Evolutionary conservation across 768 basidiomycete genomes (phyloP).

Genomic region (Peribolospora kevripleyi): DNA sequence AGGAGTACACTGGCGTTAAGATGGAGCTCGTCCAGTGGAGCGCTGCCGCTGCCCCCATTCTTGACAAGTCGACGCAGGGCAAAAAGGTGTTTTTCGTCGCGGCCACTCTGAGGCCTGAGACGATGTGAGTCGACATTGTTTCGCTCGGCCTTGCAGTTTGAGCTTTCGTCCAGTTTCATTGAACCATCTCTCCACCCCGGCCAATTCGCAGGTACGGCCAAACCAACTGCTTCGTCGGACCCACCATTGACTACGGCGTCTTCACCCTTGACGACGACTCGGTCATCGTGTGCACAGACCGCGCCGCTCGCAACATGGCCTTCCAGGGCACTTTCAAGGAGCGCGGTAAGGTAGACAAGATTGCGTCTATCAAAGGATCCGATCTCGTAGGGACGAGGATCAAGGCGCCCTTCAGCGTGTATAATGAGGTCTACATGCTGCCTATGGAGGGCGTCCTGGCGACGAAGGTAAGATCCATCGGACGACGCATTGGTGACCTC

Average conservation of each 20-base stretch:
- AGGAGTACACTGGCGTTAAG: constrained; percentile 84
- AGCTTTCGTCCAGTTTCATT: too few relatives aligned
- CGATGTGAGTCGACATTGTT: constrained; percentile 37
- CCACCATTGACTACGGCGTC: constrained; percentile 69
- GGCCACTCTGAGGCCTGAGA: constrained; percentile 85
- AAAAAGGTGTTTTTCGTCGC: constrained; percentile 81
- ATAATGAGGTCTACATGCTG: constrained; percentile 72
- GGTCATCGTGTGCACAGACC: constrained; percentile 66
- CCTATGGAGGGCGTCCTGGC: constrained; percentile 97
- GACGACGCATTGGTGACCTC: not conserved
- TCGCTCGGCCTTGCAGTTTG: not conserved
- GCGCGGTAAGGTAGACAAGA: constrained; percentile 44
- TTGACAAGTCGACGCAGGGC: constrained; percentile 17
- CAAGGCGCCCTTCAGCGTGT: constrained; percentile 57
- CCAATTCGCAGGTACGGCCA: constrained; percentile 58
- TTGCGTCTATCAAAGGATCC: constrained; percentile 53
- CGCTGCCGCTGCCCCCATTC: constrained; percentile 37
- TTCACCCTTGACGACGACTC: constrained; percentile 45
- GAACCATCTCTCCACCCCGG: not conserved
- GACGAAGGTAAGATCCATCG: constrained; percentile 39
- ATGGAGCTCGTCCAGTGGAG: constrained; percentile 81
- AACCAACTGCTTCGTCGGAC: constrained; percentile 90
- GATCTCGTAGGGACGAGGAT: constrained; percentile 69
- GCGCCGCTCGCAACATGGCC: constrained; percentile 90
- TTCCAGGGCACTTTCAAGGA: constrained; percentile 64